Base-by-base conservation (phyloP, 176 grass and related monocot genomes). In the Metroxylon sagu region DNA sequence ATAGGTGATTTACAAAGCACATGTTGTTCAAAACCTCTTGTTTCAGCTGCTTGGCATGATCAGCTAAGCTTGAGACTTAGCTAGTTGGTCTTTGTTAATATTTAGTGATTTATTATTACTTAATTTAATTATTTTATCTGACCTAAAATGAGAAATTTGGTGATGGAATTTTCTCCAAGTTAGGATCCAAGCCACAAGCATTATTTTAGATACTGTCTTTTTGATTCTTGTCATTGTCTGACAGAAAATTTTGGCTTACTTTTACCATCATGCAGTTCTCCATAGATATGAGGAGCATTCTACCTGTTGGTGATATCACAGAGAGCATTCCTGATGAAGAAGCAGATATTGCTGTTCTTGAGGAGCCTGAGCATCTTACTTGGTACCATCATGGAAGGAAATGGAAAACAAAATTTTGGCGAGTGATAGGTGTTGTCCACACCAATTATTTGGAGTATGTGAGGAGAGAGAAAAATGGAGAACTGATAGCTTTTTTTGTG, bases 371-470 rank as follows among this genome's bases (percentile, higher is more conserved):
- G 76, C 93, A 92, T 82, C 66, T 92, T 55, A 98, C 83, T 54
- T 98, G 93, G 93, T 92, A 98, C 62, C 93, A 98, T 59, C 87
- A 92, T 76, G 93, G 93, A 0, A 17, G 84, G 18, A 85, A 70
- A 68, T 98, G 87, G 93, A 98, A 98, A 82, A 73, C 48, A 49
- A 98, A 98, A 75, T 98, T 98, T 61, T 62, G 63, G 1, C 68
- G 62, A 78, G 93, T 98, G 48, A 89, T 98, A 75, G 93, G 93
- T 72, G 55, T 98, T 15, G 65, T 98, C 35, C 93, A 98, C 52
- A 98, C 93, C 59, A 98, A 98, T 62, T 98, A 98, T 83, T 62
- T 98, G n/a, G 93, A 86, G 70, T 98, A 98, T 85, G 93, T 98
- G 29, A 92, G 64, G 69, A 76, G 93, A 63, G 93, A 98, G 79